A percentile compares a stretch with the other conserved stretches of the same genome.
Evolutionary conservation across 352 stramenopile genomes (phyloP).

Genomic region (Phytopythium boreale): DNA sequence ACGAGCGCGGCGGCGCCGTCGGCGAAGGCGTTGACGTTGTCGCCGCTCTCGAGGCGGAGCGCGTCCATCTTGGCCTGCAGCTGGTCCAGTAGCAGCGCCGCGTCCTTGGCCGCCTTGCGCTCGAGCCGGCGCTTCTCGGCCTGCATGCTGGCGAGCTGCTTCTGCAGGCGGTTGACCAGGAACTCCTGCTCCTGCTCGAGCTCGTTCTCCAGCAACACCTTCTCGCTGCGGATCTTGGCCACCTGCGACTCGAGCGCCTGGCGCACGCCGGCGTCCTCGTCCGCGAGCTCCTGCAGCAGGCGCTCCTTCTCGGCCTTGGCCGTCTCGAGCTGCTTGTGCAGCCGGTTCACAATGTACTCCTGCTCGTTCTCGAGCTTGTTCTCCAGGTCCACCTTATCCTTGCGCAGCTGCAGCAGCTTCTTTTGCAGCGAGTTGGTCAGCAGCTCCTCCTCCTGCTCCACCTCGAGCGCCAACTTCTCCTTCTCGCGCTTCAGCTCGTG

Average conservation of each 20-base stretch:
- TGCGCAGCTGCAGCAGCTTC: conserved; percentile 84
- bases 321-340: conserved; percentile 80
- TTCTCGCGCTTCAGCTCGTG: conserved; percentile 85
- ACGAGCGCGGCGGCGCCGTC: conserved; percentile 51
- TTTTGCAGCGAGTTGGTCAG: conserved; percentile 89
- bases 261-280: conserved; percentile 60
- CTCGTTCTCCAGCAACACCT: conserved; percentile 84
- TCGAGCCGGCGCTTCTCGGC: conserved; percentile 71
- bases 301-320: conserved; percentile 69
- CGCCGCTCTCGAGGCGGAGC: conserved; percentile 47
- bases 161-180: conserved; percentile 83
- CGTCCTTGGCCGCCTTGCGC: conserved; percentile 73
- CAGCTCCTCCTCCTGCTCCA: conserved; percentile 89
- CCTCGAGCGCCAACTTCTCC: conserved; percentile 83
- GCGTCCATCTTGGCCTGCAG: conserved; percentile 61
- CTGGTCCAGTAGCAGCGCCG: conserved; percentile 62
- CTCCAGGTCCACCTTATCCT: conserved; percentile 90
- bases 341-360: conserved; percentile 92
- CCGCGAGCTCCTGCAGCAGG: conserved; percentile 59
- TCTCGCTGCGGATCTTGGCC: conserved; percentile 79
- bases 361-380: conserved; percentile 92
- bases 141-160: conserved; percentile 68
- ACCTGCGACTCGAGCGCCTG: conserved; percentile 75
- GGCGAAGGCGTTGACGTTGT: conserved; percentile 59
- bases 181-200: conserved; percentile 88